phyloP scores from a whole-genome alignment of 331 rosid genomes.

The Stylosanthes scabra region DNA sequence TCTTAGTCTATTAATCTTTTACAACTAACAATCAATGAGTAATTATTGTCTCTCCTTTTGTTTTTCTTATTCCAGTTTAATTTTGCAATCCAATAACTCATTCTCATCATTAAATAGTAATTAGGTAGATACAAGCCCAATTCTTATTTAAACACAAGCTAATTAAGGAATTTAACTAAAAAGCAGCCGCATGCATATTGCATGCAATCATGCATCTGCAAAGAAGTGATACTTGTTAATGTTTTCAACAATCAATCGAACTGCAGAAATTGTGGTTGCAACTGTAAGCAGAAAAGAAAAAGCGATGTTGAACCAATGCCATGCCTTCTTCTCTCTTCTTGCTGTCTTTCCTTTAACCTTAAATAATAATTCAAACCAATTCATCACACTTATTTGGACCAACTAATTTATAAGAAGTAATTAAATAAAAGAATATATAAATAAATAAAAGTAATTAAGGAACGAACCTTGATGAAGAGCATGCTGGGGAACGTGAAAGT shows the following conservation, averaged over 20 bases:
- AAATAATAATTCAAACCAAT: neutral
- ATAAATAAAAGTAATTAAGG: too few relatives aligned
- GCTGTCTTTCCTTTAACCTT: constrained; percentile 63
- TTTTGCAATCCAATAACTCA: too few relatives aligned
- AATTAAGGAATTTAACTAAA: neutral
- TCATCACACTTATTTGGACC: neutral
- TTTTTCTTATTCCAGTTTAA: too few relatives aligned
- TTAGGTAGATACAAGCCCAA: neutral
- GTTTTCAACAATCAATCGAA: constrained; percentile 52
- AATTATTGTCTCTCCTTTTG: too few relatives aligned
- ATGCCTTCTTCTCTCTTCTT: constrained; percentile 48
- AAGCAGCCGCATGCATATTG: too few relatives aligned
- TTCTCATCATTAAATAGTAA: too few relatives aligned
- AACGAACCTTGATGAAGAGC: constrained; percentile 63
- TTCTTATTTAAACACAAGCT: neutral
- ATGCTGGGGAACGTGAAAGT: constrained; percentile 72
- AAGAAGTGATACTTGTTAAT: constrained; percentile 52
- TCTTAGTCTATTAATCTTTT: too few relatives aligned
- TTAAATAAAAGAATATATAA: too few relatives aligned
- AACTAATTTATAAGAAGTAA: too few relatives aligned
- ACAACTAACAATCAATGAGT: too few relatives aligned
- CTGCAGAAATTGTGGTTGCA: constrained; percentile 57
- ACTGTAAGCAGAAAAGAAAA: constrained; percentile 50
- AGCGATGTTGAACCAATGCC: constrained; percentile 66
- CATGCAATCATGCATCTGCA: constrained; percentile 50